Evolutionary conservation across 805 yeast genomes (phyloP).

Genomic region (Yamadazyma nakazawae): DNA sequence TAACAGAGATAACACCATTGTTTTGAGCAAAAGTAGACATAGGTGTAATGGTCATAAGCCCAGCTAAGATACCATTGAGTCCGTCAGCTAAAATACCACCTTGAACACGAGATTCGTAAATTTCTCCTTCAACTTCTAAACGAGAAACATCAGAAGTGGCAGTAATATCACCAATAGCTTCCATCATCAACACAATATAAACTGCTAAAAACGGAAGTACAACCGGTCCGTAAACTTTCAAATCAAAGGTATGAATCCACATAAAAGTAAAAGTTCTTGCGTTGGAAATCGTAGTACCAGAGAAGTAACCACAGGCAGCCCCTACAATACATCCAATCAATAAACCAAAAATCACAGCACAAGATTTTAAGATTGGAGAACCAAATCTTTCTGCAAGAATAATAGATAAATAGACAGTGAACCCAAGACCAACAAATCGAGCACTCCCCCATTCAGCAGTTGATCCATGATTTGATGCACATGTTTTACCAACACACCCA

Average conservation of each 20-base stretch:
- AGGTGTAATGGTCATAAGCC: slow-evolving; percentile 82
- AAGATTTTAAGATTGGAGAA: slow-evolving; percentile 90
- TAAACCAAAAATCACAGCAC: slow-evolving; percentile 86
- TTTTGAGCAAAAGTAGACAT: slow-evolving; percentile 92
- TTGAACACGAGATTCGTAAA: slow-evolving; percentile 82
- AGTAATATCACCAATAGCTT: slow-evolving; percentile 91
- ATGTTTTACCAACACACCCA: slow-evolving; percentile 48
- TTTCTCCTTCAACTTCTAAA: slow-evolving; percentile 75
- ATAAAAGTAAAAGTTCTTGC: slow-evolving; percentile 84
- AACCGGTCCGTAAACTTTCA: slow-evolving; percentile 76
- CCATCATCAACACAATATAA: slow-evolving; percentile 81
- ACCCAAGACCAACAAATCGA: slow-evolving; percentile 81
- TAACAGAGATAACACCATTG: slow-evolving; percentile 89
- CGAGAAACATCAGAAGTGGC: slow-evolving; percentile 92
- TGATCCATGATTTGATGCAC: slow-evolving; percentile 24
- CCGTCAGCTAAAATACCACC: slow-evolving; percentile 94
- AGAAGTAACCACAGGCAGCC: slow-evolving; percentile 84
- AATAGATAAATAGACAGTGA: slow-evolving; percentile 72
- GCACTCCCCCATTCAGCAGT: slow-evolving; percentile 81
- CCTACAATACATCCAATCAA: slow-evolving; percentile 89
- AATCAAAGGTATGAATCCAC: slow-evolving; percentile 84
- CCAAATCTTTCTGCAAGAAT: slow-evolving; percentile 83
- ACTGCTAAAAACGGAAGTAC: slow-evolving; percentile 85
- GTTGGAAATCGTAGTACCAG: slow-evolving; percentile 44
- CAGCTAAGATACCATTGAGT: slow-evolving; percentile 70